phyloP scores from a whole-genome alignment of 2,329 filamentous ascomycete species.

The Phaeosphaeriaceae sp. region DNA sequence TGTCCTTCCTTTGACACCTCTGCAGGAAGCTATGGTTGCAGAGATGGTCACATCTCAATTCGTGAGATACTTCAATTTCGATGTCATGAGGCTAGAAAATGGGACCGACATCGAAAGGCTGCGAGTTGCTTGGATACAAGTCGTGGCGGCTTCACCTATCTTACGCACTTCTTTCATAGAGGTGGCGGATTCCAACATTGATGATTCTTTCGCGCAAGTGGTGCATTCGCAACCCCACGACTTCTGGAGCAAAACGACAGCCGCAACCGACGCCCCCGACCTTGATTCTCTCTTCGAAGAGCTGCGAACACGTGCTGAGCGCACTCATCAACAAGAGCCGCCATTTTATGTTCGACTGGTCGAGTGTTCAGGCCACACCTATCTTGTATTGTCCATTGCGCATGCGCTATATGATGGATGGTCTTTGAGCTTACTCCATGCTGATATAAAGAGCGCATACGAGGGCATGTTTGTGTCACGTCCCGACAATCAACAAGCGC shows the following conservation, averaged over 20 bases:
- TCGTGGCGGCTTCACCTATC: slow-evolving; percentile 71
- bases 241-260: slow-evolving; percentile 43
- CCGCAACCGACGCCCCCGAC: slow-evolving; percentile 26
- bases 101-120: slow-evolving; percentile 66
- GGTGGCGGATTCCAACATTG: slow-evolving; percentile 67
- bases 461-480: slow-evolving; percentile 52
- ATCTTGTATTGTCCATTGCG: slow-evolving; percentile 74
- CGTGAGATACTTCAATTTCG: slow-evolving; percentile 83
- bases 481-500: slow-evolving; percentile 60
- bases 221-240: slow-evolving; percentile 49
- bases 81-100: slow-evolving; percentile 70
- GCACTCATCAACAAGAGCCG: slow-evolving; percentile 11
- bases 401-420: slow-evolving; percentile 92
- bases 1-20: slow-evolving; percentile 77
- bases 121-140: slow-evolving; percentile 66
- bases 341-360: slow-evolving; percentile 51
- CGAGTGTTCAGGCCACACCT: slow-evolving; percentile 42
- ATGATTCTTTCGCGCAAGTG: slow-evolving; percentile 65
- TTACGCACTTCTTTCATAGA: slow-evolving; percentile 77
- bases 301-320: slow-evolving; percentile 45
- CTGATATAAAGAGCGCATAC: slow-evolving; percentile 74
- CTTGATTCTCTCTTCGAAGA: slow-evolving; percentile 41
- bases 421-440: slow-evolving; percentile 78
- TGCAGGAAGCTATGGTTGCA: slow-evolving; percentile 86
- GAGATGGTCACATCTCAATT: slow-evolving; percentile 82